Evolutionary conservation across 305 asterid genomes (phyloP).

Genomic region (Caryopteris hybrid): DNA sequence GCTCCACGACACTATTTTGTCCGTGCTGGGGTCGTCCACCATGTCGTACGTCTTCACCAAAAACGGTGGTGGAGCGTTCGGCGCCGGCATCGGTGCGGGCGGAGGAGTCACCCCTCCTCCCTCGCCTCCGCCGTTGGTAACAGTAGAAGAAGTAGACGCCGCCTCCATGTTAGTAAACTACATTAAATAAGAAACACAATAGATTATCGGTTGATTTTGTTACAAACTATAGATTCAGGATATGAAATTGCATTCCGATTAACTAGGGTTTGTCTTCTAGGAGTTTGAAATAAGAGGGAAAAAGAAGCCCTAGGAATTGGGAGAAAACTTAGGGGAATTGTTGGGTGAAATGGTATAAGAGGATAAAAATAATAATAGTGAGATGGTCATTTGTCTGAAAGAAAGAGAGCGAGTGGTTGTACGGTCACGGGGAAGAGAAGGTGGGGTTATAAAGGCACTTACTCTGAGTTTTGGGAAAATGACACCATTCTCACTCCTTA

Average conservation of each 20-base stretch:
- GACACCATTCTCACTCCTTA: too few relatives aligned
- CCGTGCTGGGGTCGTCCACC: conserved; percentile 43
- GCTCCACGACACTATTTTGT: conserved; percentile 44
- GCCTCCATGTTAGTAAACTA: conserved; percentile 27
- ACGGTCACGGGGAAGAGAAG: too few relatives aligned
- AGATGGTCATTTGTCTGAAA: too few relatives aligned
- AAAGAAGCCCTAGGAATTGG: conserved; percentile 19
- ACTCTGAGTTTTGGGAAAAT: too few relatives aligned
- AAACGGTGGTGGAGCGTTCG: conserved; percentile 39
- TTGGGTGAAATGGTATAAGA: background rate
- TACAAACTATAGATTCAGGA: too few relatives aligned
- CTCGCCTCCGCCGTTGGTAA: conserved; percentile 23
- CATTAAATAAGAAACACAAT: conserved; percentile 5
- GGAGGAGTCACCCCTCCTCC: conserved; percentile 22
- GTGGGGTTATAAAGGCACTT: too few relatives aligned
- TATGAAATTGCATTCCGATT: too few relatives aligned
- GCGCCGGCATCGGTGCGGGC: conserved; percentile 30
- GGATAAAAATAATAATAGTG: too few relatives aligned
- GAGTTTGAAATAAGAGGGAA: conserved; percentile 7
- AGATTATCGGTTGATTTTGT: background rate
- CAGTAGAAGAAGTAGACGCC: conserved; percentile 20
- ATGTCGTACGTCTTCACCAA: conserved; percentile 41
- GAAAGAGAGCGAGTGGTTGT: too few relatives aligned
- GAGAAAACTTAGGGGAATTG: background rate
- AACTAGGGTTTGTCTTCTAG: too few relatives aligned